These are phyloP conservation scores for Phytophthora cajani DNA, from an alignment of 352 stramenopile species.

Conservation along the genomic window DNA sequence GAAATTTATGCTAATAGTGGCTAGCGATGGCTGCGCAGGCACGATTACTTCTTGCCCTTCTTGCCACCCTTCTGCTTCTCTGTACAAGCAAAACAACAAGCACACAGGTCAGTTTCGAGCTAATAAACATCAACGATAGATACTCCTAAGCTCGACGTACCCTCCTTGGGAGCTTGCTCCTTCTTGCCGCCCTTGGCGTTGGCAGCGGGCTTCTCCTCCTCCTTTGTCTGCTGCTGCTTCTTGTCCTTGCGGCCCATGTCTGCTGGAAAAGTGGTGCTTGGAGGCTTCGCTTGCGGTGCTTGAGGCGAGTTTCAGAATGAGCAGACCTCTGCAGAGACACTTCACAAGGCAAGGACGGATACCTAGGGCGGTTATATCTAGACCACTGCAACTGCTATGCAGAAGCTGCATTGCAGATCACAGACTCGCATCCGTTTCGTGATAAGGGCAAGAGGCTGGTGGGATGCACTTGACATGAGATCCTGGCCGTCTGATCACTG, in stretches of 20 bases:
- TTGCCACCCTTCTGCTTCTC: constrained; percentile 14
- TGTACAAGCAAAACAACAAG: background rate
- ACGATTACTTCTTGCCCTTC: constrained; percentile 11
- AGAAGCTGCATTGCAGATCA: background rate
- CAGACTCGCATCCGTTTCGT: background rate
- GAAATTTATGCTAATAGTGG: too few species aligned
- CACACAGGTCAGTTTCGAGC: background rate
- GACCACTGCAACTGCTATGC: background rate
- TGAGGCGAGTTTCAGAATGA: constrained; percentile 24
- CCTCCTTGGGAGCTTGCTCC: constrained; percentile 10
- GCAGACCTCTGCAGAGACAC: too few species aligned
- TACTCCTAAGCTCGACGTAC: background rate
- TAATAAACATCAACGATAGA: too few species aligned
- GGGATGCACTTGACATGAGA: background rate
- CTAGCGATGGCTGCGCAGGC: too few species aligned
- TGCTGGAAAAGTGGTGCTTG: constrained; percentile 2
- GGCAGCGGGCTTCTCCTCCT: constrained; percentile 10
- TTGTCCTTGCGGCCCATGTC: constrained; percentile 46
- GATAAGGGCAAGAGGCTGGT: background rate
- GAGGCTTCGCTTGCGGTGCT: constrained; percentile 17
- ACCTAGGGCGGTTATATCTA: background rate
- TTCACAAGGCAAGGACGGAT: background rate
- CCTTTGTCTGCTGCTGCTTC: constrained; percentile 21
- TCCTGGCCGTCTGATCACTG: background rate
- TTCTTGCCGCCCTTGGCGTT: constrained; percentile 11